A percentile compares a stretch with the other conserved stretches of the same genome.
These are phyloP conservation scores for Pleurotus giganteus DNA, from an alignment of 768 basidiomycete genomes.

Conservation along the genomic window DNA sequence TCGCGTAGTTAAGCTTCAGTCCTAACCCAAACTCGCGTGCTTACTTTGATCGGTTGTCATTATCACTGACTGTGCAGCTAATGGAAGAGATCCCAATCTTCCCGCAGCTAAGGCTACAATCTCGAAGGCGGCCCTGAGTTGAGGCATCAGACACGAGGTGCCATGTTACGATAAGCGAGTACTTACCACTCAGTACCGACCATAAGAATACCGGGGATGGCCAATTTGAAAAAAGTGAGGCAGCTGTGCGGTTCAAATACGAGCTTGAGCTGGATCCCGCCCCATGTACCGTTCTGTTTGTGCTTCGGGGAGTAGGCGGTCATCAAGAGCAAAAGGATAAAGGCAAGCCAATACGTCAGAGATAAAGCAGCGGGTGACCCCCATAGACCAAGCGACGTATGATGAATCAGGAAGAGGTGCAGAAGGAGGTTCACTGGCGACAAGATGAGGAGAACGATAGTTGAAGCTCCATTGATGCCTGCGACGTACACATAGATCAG, in stretches of 20 bases:
- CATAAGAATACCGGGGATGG: constrained; percentile 78
- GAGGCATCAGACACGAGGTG: background rate
- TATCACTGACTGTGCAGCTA: constrained; percentile 68
- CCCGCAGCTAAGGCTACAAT: constrained; percentile 80
- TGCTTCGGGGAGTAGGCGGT: constrained; percentile 53
- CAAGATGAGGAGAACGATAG: constrained; percentile 57
- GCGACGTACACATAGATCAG: background rate
- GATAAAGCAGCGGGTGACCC: constrained; percentile 70
- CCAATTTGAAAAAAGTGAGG: constrained; percentile 57
- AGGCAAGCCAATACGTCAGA: constrained; percentile 68
- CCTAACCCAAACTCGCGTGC: constrained; percentile 10
- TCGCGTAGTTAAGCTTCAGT: background rate
- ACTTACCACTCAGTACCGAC: constrained; percentile 76
- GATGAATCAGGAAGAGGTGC: constrained; percentile 61
- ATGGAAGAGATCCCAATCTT: constrained; percentile 58
- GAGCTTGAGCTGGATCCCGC: constrained; percentile 44
- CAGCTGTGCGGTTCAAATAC: constrained; percentile 52
- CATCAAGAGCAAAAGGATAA: constrained; percentile 48
- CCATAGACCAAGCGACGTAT: constrained; percentile 58
- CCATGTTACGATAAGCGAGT: background rate
- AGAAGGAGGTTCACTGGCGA: constrained; percentile 65
- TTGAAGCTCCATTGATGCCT: constrained; percentile 79
- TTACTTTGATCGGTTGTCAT: constrained; percentile 69
- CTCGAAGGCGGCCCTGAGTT: constrained; percentile 72
- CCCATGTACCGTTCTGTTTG: constrained; percentile 61